Percentiles rank a stretch among this genome's conserved stretches.
phyloP scores from a whole-genome alignment of 495 filamentous ascomycete species.

The Articulospora tetracladia region DNA sequence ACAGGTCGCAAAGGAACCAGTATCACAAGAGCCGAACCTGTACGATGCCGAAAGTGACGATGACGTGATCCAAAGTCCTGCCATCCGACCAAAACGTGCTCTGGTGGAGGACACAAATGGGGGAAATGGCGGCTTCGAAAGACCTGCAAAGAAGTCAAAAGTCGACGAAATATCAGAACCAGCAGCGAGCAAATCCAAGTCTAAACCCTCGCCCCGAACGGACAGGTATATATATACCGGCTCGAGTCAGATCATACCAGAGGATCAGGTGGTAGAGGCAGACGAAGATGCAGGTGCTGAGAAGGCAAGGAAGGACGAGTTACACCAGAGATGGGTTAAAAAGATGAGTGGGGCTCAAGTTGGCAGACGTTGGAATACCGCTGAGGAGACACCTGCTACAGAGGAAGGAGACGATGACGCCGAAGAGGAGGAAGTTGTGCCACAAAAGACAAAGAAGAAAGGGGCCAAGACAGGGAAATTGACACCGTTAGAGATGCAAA shows the following conservation, averaged over 20 bases:
- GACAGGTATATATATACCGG: constrained; percentile 42
- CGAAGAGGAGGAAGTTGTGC: constrained; percentile 44
- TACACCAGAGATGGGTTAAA: constrained; percentile 85
- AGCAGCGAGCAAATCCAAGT: background rate
- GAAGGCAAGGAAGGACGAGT: constrained; percentile 54
- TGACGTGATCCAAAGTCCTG: constrained; percentile 1
- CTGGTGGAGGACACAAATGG: constrained; percentile 39
- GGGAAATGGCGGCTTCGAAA: constrained; percentile 29
- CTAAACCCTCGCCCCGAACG: constrained; percentile 29
- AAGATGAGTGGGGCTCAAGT: constrained; percentile 76
- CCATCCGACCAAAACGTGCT: constrained; percentile 32
- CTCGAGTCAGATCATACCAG: constrained; percentile 23
- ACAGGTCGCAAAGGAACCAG: background rate
- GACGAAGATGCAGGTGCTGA: constrained; percentile 37
- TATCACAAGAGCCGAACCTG: constrained; percentile 6
- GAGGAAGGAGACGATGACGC: constrained; percentile 48
- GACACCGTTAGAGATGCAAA: constrained; percentile 91
- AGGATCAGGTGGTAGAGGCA: constrained; percentile 34
- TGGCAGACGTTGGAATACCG: constrained; percentile 44
- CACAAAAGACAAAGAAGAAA: constrained; percentile 53
- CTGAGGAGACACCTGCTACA: constrained; percentile 46
- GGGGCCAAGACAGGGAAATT: constrained; percentile 77
- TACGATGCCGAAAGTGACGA: constrained; percentile 23
- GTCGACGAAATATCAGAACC: background rate
- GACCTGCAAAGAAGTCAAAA: constrained; percentile 40